A percentile compares a stretch with the other conserved stretches of the same genome.
Evolutionary conservation across 2,329 filamentous ascomycete genomes (phyloP).

Genomic region (Aspergillus sp.): DNA sequence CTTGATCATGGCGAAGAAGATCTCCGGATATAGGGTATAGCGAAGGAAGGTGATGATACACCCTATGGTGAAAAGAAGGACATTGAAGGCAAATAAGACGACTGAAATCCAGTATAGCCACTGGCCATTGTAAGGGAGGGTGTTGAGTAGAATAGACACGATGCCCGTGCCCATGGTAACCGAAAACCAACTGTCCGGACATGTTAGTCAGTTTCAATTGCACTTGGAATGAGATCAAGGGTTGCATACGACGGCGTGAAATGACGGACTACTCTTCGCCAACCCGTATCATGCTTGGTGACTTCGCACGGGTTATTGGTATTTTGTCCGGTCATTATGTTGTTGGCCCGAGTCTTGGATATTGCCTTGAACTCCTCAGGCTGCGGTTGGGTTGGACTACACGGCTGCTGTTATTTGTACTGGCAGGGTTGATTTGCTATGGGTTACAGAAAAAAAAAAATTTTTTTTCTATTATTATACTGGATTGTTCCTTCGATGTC

Average conservation of each 20-base stretch:
- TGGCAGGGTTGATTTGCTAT: no score
- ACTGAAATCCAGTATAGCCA: constrained; percentile 46
- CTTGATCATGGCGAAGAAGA: constrained; percentile 66
- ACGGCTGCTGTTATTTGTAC: no score
- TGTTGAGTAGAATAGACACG: constrained; percentile 42
- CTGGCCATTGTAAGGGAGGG: constrained; percentile 40
- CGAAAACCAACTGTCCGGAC: constrained; percentile 40
- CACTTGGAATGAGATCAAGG: background rate
- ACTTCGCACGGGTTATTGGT: background rate
- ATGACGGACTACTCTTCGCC: constrained; percentile 41
- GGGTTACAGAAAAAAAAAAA: no score
- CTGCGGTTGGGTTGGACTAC: no score
- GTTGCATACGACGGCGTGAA: constrained; percentile 47
- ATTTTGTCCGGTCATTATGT: background rate
- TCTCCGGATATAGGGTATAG: constrained; percentile 66
- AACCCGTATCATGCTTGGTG: constrained; percentile 41
- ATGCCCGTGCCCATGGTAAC: constrained; percentile 48
- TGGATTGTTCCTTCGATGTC: no score
- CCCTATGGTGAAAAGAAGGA: constrained; percentile 36
- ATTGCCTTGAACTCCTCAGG: background rate
- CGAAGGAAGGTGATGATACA: constrained; percentile 58
- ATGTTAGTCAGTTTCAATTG: constrained; percentile 4
- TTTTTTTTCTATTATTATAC: no score
- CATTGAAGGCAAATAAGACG: constrained; percentile 40
- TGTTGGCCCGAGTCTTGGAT: background rate